Evolutionary conservation across 192 early-diverging fungal species (phyloP).

Genomic region (Funneliformis geosporum): DNA sequence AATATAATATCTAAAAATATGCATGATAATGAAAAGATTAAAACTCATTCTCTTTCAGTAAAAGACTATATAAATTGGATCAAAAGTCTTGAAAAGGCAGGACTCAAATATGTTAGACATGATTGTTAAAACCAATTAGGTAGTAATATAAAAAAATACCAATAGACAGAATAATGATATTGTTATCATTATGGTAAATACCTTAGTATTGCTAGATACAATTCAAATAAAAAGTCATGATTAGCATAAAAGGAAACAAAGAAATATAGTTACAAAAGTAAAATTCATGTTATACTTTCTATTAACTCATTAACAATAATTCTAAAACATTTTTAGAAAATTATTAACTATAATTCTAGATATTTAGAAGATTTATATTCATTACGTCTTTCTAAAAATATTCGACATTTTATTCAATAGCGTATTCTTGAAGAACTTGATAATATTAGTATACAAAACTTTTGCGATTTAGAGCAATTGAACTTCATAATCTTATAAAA

Average conservation of each 20-base stretch:
- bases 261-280: background rate
- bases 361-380: too few species aligned
- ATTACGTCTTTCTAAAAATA: background rate
- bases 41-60: background rate
- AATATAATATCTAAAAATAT: too few species aligned
- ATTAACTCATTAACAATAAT: background rate
- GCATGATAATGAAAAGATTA: too few species aligned
- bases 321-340: background rate
- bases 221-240: background rate
- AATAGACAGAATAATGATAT: background rate
- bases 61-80: background rate
- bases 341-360: background rate
- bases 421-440: background rate
- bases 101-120: background rate
- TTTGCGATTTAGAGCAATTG: background rate
- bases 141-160: background rate
- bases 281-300: background rate
- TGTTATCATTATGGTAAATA: background rate
- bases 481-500: background rate
- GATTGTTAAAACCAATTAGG: background rate
- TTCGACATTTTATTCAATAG: background rate
- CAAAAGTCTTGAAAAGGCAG: background rate
- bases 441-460: background rate
- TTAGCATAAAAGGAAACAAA: background rate
- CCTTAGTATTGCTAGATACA: background rate